Evolutionary conservation across 2,329 filamentous ascomycete species (phyloP).

Genomic region (Beauveria bassiana): DNA sequence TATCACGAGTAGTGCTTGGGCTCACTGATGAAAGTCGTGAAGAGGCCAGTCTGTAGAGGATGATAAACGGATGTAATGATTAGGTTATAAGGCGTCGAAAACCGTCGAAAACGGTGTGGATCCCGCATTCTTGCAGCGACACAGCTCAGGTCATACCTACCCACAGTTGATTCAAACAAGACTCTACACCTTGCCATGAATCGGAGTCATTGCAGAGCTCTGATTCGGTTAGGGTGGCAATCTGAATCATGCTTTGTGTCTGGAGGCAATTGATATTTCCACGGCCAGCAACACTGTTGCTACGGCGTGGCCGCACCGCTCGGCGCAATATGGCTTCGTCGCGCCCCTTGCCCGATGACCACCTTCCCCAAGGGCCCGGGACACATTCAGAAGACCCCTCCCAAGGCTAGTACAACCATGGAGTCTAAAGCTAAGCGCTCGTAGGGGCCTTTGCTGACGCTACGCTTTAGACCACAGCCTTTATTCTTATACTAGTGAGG

Average conservation of each 20-base stretch:
- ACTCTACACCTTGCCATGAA: background rate
- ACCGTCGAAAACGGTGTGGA: too few species aligned
- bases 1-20: too few species aligned
- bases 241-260: background rate
- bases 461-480: background rate
- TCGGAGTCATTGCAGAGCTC: background rate
- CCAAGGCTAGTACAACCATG: background rate
- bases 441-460: background rate
- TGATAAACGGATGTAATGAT: too few species aligned
- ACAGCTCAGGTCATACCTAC: too few species aligned
- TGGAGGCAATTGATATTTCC: background rate
- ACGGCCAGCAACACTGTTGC: background rate
- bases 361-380: background rate
- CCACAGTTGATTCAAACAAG: too few species aligned
- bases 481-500: background rate
- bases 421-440: background rate
- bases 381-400: background rate
- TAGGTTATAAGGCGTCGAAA: too few species aligned
- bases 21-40: too few species aligned
- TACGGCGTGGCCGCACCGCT: background rate
- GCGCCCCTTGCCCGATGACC: background rate
- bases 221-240: background rate
- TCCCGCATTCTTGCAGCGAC: too few species aligned
- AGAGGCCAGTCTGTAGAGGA: too few species aligned
- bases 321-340: background rate